Evolutionary conservation across 805 yeast species (phyloP).

Genomic region (Candida ovalis): DNA sequence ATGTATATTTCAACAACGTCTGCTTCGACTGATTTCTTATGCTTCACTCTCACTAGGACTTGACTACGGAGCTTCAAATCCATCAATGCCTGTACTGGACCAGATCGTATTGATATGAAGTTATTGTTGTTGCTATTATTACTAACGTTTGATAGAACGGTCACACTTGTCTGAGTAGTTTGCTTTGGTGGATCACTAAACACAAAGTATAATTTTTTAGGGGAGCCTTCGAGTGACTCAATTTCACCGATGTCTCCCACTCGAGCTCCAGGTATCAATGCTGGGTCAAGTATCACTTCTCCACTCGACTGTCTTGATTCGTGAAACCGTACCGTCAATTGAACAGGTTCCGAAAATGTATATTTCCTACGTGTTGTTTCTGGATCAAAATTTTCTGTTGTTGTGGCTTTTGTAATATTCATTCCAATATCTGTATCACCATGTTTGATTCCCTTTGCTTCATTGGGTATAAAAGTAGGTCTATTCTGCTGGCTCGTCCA

Average conservation of each 20-base stretch:
- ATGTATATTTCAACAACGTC: conserved; percentile 80
- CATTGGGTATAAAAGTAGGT: background rate
- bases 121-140: conserved; percentile 22
- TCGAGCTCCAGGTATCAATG: conserved; percentile 55
- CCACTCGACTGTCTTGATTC: conserved; percentile 57
- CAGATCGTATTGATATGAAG: conserved; percentile 55
- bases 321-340: conserved; percentile 55
- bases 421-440: background rate
- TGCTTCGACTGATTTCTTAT: conserved; percentile 52
- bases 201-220: conserved; percentile 40
- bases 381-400: background rate
- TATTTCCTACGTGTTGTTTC: background rate
- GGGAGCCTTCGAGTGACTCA: conserved; percentile 38
- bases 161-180: conserved; percentile 3
- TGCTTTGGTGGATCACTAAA: conserved; percentile 29
- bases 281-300: conserved; percentile 60
- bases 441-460: background rate
- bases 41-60: conserved; percentile 52
- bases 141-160: conserved; percentile 17
- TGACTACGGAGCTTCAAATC: conserved; percentile 65
- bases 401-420: background rate
- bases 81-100: conserved; percentile 54
- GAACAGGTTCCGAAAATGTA: conserved; percentile 32
- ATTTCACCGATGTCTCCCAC: conserved; percentile 79
- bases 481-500: background rate